Evolutionary conservation across 495 filamentous ascomycete genomes (phyloP), one percentile per base, ranked within the genome.

Genomic region (Daldinia caldariorum): DNA sequence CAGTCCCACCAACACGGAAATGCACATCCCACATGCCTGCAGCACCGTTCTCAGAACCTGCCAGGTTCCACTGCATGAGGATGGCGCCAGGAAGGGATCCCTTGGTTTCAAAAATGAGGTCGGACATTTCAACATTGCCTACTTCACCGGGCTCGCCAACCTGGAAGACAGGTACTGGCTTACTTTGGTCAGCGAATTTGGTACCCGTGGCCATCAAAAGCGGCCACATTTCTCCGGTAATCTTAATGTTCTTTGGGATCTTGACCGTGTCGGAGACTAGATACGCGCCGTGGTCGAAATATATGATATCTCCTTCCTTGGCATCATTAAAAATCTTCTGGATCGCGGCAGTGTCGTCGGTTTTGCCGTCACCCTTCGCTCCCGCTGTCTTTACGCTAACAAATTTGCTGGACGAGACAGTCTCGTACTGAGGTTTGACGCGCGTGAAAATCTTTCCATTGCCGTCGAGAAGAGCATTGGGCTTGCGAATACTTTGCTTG

Each of bases 231-330:
- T 98, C 94, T 74, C 94, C 94, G n/a, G 90, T 90, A 74, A 98
- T 94, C 47, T 82, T 83, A 77, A 92, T 88, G 77, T 91, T 85
- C 75, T 87, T 87, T 51, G 94, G 94, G 4, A 98, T 85, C 76
- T 90, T 89, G 78, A 99, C 80, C 1, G 94, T 97, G 58, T 89
- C 85, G 50, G 91, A 91, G 74, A 99, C 83, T 18, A 97, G 79
- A 79, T 97, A 99, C 29, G 90, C 89, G 54, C 94, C 94, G 74
- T 96, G 91, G 78, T 96, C 92, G 76, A 99, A 96, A 84, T 92
- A 98, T 61, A 97, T 86, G 57, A 97, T 81, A 50, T 94, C 88
- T 60, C 82, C 82, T 7, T 81, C 67, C 14, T 79, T 80, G 14
- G 82, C 89, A 61, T 81, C 86, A 76, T 94, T 84, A 43, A 94